Evolutionary conservation across 495 filamentous ascomycete species (phyloP).

Genomic region (Copromyces sp.): DNA sequence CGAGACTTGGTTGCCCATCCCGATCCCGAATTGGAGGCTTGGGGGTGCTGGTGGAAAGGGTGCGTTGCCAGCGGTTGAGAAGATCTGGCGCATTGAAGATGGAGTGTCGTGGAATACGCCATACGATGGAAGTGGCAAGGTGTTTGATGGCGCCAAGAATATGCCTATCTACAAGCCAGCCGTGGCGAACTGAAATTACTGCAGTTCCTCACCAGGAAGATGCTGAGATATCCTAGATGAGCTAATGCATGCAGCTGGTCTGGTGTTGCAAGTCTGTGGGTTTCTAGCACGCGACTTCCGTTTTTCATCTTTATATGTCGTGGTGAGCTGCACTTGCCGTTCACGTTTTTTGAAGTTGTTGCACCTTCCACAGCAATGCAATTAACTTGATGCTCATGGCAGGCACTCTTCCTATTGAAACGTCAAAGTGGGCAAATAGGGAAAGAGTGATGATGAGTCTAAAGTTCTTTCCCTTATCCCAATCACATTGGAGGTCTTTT

Average conservation of each 20-base stretch:
- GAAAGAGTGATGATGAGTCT: not conserved
- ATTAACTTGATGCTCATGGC: not conserved
- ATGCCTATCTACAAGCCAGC: constrained; percentile 17
- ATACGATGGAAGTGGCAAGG: constrained; percentile 38
- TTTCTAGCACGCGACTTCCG: not conserved
- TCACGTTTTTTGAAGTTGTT: not conserved
- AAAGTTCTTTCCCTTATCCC: not conserved
- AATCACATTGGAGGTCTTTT: not conserved
- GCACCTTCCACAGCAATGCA: not conserved
- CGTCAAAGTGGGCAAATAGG: not conserved
- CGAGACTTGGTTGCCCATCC: constrained; percentile 22
- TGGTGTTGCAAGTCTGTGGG: not conserved
- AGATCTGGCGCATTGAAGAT: constrained; percentile 18
- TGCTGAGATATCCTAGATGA: not conserved
- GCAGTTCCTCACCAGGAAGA: not conserved
- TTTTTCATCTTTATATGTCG: not conserved
- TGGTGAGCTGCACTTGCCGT: not conserved
- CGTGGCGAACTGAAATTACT: not conserved
- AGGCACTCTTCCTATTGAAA: not conserved
- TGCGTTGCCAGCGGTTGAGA: constrained; percentile 21
- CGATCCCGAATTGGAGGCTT: constrained; percentile 34
- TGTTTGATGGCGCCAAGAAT: constrained; percentile 31
- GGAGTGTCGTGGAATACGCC: constrained; percentile 20
- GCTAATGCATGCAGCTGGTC: not conserved
- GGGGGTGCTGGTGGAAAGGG: constrained; percentile 33